Evolutionary conservation across 441 rosid genomes (phyloP).

Genomic region (Pelargonium fulgidum): DNA sequence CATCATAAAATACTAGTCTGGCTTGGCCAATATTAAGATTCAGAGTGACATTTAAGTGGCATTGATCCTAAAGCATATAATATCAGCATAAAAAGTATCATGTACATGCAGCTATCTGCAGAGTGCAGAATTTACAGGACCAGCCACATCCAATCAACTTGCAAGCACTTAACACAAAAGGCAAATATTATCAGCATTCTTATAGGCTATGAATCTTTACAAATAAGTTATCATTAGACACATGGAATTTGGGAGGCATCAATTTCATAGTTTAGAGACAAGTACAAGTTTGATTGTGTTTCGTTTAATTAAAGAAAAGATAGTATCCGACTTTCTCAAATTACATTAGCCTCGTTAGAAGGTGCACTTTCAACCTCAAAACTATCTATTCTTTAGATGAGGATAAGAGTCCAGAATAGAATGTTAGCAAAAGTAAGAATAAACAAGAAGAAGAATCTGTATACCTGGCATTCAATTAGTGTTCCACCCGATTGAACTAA

Average conservation of each 20-base stretch:
- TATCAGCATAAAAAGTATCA: background rate
- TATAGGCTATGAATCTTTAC: background rate
- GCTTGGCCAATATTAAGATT: background rate
- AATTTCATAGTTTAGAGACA: background rate
- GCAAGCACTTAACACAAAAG: background rate
- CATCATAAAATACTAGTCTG: too few species aligned
- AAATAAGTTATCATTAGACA: background rate
- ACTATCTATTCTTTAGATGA: constrained; percentile 5
- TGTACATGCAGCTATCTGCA: background rate
- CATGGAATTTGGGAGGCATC: background rate
- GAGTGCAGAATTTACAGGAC: background rate
- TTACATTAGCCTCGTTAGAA: background rate
- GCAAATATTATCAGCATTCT: background rate
- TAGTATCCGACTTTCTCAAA: background rate
- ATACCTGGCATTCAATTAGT: constrained; percentile 90
- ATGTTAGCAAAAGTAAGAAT: background rate
- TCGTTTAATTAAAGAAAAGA: background rate
- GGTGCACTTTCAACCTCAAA: background rate
- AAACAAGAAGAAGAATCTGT: background rate
- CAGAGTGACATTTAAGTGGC: background rate
- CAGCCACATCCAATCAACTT: background rate
- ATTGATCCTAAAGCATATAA: background rate
- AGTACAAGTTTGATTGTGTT: background rate
- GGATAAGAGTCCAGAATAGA: constrained; percentile 4
- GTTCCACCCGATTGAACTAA: constrained; percentile 98